phyloP scores from a whole-genome alignment of 73 alveolate species.

The Urostyla sp. region DNA sequence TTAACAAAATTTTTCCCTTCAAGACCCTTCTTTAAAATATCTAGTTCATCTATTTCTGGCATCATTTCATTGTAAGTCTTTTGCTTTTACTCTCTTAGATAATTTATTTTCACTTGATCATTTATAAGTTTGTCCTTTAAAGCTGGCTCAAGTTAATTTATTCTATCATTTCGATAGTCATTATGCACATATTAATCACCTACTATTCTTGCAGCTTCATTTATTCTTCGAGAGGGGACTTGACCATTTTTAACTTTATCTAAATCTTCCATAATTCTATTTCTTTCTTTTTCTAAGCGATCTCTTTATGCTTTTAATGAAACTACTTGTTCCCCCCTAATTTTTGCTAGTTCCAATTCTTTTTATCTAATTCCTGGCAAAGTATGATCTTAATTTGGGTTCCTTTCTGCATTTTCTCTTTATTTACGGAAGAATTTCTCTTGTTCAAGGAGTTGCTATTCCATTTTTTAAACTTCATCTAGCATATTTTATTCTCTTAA shows the following conservation, averaged over 20 bases:
- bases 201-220: constrained; percentile 53
- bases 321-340: constrained; percentile 84
- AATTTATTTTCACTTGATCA: constrained; percentile 39
- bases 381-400: constrained; percentile 51
- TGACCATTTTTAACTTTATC: constrained; percentile 69
- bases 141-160: constrained; percentile 35
- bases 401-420: constrained; percentile 51
- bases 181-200: constrained; percentile 35
- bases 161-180: constrained; percentile 29
- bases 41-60: constrained; percentile 57
- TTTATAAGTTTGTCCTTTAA: constrained; percentile 34
- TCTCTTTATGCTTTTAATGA: constrained; percentile 73
- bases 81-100: constrained; percentile 27
- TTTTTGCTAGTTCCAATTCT: constrained; percentile 79
- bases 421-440: constrained; percentile 62
- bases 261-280: constrained; percentile 79
- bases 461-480: constrained; percentile 80
- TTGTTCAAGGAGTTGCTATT: constrained; percentile 53
- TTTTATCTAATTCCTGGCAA: constrained; percentile 67
- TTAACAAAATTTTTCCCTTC: constrained; percentile 31
- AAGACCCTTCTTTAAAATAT: constrained; percentile 36
- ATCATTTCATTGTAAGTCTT: constrained; percentile 26
- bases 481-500: constrained; percentile 81
- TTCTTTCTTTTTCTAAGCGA: constrained; percentile 79
- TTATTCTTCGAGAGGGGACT: constrained; percentile 7